These are phyloP conservation scores for Thraustochytrium sp. DNA, from an alignment of 352 stramenopile genomes.

Conservation along the genomic window DNA sequence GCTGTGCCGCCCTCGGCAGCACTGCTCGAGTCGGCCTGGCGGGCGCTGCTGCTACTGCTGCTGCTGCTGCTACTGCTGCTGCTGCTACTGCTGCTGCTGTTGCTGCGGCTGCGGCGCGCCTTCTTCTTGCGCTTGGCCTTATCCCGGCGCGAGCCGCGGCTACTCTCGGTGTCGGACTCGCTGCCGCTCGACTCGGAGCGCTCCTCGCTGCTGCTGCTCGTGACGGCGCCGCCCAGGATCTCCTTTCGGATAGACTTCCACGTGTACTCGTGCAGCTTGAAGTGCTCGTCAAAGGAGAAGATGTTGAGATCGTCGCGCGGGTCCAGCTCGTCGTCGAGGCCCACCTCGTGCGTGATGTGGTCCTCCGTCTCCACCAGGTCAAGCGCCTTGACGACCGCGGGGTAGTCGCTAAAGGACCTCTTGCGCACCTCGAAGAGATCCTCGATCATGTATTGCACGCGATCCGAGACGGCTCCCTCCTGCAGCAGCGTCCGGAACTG, in stretches of 20 bases:
- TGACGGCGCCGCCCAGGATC: conserved; percentile 76
- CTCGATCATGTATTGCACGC: conserved; percentile 97
- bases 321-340: conserved; percentile 91
- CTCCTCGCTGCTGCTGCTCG: conserved; percentile 1
- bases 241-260: conserved; percentile 91
- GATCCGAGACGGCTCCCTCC: conserved; percentile 90
- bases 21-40: not conserved
- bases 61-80: conserved; percentile 4
- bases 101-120: conserved; percentile 21
- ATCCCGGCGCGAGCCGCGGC: conserved; percentile 55
- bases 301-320: conserved; percentile 91
- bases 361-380: conserved; percentile 96
- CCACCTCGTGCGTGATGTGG: conserved; percentile 96
- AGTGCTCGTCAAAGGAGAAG: conserved; percentile 87
- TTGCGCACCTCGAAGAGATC: conserved; percentile 92
- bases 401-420: conserved; percentile 80
- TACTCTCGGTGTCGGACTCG: conserved; percentile 60
- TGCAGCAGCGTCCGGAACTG: conserved; percentile 93
- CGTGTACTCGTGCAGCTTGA: conserved; percentile 89
- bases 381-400: conserved; percentile 77
- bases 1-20: not conserved
- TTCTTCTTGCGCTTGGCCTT: conserved; percentile 53
- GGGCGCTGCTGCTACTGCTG: not conserved
- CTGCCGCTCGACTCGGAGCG: conserved; percentile 47
- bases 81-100: not conserved